Conservation (phyloP, 768 basidiomycete species). For the Hydnum rufescens region DNA sequence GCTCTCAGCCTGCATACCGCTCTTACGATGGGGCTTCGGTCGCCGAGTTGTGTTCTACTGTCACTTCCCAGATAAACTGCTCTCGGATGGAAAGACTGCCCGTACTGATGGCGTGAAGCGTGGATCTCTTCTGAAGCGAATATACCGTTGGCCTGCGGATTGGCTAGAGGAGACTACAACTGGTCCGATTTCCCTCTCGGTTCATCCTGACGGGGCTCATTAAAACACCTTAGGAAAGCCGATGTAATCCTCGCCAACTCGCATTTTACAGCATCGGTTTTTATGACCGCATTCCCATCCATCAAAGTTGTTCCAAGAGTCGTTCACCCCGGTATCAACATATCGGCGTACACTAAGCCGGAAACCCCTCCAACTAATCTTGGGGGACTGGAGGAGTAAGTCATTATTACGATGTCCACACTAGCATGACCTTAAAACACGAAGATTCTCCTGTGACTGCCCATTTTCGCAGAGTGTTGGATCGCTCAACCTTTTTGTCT, state of each 20-base stretch:
- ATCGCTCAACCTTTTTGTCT: slow-evolving; percentile 59
- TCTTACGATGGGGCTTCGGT: slow-evolving; percentile 42
- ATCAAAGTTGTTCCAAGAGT: slow-evolving; percentile 43
- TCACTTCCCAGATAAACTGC: slow-evolving; percentile 91
- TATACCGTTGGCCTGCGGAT: slow-evolving; percentile 84
- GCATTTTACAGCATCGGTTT: slow-evolving; percentile 68
- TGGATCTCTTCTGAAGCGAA: slow-evolving; percentile 29
- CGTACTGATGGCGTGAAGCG: not conserved
- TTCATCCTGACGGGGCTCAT: not conserved
- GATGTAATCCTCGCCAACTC: slow-evolving; percentile 89
- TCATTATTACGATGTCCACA: no score
- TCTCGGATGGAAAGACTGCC: slow-evolving; percentile 37
- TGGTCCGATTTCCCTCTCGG: slow-evolving; percentile 27
- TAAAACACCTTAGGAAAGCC: slow-evolving; percentile 41
- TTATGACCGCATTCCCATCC: slow-evolving; percentile 51
- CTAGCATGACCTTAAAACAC: no score
- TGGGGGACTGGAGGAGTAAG: not conserved
- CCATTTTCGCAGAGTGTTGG: slow-evolving; percentile 14
- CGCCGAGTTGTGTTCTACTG: slow-evolving; percentile 93
- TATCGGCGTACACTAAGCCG: slow-evolving; percentile 40
- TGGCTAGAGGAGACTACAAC: slow-evolving; percentile 79
- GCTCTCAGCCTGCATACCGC: slow-evolving; percentile 76
- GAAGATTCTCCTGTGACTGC: no score
- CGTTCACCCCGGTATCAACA: slow-evolving; percentile 93
- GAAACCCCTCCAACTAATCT: not conserved